Evolutionary conservation across 169 alveolate species (phyloP), one percentile per base, ranked within the genome.

Genomic region (Plasmodium falciparum): DNA sequence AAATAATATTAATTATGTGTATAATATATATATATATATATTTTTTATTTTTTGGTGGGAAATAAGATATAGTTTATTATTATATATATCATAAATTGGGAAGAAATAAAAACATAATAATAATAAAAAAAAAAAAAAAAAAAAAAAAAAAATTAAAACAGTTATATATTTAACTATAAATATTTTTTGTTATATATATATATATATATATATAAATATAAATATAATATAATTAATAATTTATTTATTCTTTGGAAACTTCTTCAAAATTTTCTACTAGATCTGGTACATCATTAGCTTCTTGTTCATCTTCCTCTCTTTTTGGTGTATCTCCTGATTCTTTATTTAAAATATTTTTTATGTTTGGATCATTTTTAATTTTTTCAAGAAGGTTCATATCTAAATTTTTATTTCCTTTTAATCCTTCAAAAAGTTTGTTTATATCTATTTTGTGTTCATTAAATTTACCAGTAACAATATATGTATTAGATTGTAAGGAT

Each of bases 401-500:
- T 24, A 95, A 72, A 20, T 95, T 95, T 66, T 67, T 67, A 33
- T 93, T 95, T 50, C 95, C 96, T 29, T 93, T 88, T 12, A 94
- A 91, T 50, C 94, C 97, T 62, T 95, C 94, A 20, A 95, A 56
- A 7, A 95, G 88, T 20, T 94, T 94, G 12, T 97, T 97, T 24
- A 96, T 93, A 50, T 95, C 93, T 24, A 96, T 95, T 69, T 93
- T 95, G 74, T 97, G 96, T 73, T 98, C 99, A 88, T 97, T 99
- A 43, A 94, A 95, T 70, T 91, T 93, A 26, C 99, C 99, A 20
- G 98, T 91, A 49, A 98, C 94, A 72, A 98, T 98, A 93, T 96
- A 97, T 69, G 99, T 96, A 96, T 98, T 98, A 71, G 99, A 98
- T 73, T 96, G 94, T 54, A 98, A 97, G 17, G 99, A 95, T 70